Evolutionary conservation across 192 early-diverging fungal species (phyloP), one percentile per base, ranked within the genome.

Genomic region (Coemansia sp.): DNA sequence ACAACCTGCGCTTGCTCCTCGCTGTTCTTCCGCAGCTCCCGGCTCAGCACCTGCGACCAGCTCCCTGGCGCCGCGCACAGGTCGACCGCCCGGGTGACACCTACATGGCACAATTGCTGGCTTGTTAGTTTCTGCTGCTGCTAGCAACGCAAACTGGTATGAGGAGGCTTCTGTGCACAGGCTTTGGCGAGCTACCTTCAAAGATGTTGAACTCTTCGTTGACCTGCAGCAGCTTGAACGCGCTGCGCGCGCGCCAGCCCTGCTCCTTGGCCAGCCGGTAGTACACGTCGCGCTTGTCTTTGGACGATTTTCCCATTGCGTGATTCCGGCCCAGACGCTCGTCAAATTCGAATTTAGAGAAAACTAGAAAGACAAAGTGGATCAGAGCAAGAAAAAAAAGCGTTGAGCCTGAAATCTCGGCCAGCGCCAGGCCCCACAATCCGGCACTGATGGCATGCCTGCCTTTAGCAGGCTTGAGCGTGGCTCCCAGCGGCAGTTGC

Each of bases 221-320:
- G 42, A 99, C 78, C 56, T 99, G 95, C 34, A 97, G 80, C 44
- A 99, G 79, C 74, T 99, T 99, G 82, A 96, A 99, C 3, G 97
- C 95, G 66, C 87, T 90, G 46, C 96, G 82, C 8, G 96, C 96
- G 30, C 96, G 80, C 93, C 92, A 98, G 25, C 93, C 95, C 69
- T 95, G 87, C 77, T 98, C 95, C 69, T 98, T 98, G 34, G 95
- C 93, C 48, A 92, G 69, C 11, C 95, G 86, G 68, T 98, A 98
- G 76, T 93, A 96, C 17, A 95, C 87, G 80, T 98, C 95, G 34
- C 93, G 85, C 74, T 91, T 94, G 72, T 94, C 92, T 64, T 94
- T 94, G 47, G 89, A 91, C 8, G 88, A 82, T 73, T 88, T 90
- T 52, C 90, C 92, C 92, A 79, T 84, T n/a, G n/a, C n/a, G n/a